These are phyloP conservation scores for Rugonectria rugulosa DNA, from an alignment of 2,329 filamentous ascomycete genomes.

Conservation along the genomic window DNA sequence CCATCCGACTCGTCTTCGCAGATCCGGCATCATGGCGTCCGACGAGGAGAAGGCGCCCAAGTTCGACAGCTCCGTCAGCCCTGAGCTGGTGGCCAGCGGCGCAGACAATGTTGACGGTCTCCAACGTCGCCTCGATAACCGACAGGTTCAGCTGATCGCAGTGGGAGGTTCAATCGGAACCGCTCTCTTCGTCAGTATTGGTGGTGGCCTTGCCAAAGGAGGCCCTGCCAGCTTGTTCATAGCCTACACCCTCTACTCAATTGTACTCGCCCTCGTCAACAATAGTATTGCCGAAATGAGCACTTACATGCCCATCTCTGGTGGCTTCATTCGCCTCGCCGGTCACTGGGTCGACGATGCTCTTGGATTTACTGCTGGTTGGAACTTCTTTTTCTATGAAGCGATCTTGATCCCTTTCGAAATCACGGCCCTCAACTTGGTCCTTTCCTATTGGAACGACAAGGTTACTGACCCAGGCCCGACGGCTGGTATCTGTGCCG, in stretches of 20 bases:
- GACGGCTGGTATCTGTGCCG: slow-evolving; percentile 68
- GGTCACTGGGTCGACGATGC: slow-evolving; percentile 73
- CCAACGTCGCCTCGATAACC: slow-evolving; percentile 59
- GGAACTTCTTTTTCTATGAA: slow-evolving; percentile 56
- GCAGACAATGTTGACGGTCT: slow-evolving; percentile 47
- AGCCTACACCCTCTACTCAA: slow-evolving; percentile 64
- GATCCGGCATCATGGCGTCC: slow-evolving; percentile 18
- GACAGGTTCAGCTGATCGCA: slow-evolving; percentile 66
- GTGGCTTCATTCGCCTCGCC: slow-evolving; percentile 70
- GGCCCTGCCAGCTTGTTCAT: slow-evolving; percentile 62
- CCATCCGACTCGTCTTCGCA: background rate
- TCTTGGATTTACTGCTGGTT: slow-evolving; percentile 61
- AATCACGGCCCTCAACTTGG: slow-evolving; percentile 51
- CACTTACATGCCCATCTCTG: slow-evolving; percentile 67
- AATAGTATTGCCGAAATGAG: slow-evolving; percentile 73
- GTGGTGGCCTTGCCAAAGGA: slow-evolving; percentile 57
- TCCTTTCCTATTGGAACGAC: slow-evolving; percentile 50
- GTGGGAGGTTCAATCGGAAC: slow-evolving; percentile 66
- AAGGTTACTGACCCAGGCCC: slow-evolving; percentile 68
- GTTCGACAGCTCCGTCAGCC: slow-evolving; percentile 34
- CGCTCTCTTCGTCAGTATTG: slow-evolving; percentile 69
- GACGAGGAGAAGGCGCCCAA: slow-evolving; percentile 40
- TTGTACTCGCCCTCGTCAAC: slow-evolving; percentile 67
- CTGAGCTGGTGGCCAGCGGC: slow-evolving; percentile 33
- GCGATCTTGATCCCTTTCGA: slow-evolving; percentile 54